Percentiles rank a stretch among this genome's conserved stretches.
Conservation (phyloP, 2,329 filamentous ascomycete species). For the Fusarium sp. region DNA sequence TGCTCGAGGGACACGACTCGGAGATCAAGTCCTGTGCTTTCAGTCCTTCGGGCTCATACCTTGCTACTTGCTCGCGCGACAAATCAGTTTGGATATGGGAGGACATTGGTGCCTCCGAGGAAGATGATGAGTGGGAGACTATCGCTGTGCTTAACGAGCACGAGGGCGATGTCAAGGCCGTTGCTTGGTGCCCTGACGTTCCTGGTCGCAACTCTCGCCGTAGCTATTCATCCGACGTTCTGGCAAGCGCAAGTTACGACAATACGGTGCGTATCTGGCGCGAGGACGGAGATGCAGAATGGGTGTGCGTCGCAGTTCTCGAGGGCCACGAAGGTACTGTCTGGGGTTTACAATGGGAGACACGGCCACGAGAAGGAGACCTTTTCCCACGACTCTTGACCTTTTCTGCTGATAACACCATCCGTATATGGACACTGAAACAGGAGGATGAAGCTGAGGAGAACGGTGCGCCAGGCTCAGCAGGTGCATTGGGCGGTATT, state of each 20-base stretch:
- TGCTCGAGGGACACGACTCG: constrained; percentile 94
- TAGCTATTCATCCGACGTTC: constrained; percentile 73
- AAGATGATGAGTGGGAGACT: constrained; percentile 96
- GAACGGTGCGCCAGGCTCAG: constrained; percentile 50
- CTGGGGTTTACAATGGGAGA: constrained; percentile 86
- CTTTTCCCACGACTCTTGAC: constrained; percentile 76
- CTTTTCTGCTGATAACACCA: constrained; percentile 85
- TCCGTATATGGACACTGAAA: constrained; percentile 81
- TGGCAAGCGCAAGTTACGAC: constrained; percentile 95
- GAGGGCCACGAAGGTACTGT: constrained; percentile 88
- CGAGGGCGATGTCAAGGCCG: constrained; percentile 93
- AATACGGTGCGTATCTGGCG: constrained; percentile 90
- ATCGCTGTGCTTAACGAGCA: constrained; percentile 95
- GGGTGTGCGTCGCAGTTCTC: constrained; percentile 87
- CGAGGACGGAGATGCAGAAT: constrained; percentile 89
- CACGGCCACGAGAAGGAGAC: constrained; percentile 53
- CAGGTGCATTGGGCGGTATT: constrained; percentile 68
- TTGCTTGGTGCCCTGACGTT: constrained; percentile 87
- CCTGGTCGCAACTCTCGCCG: constrained; percentile 60
- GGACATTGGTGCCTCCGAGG: constrained; percentile 78
- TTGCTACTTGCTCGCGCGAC: constrained; percentile 92
- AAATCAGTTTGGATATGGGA: constrained; percentile 99
- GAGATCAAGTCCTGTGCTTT: constrained; percentile 89
- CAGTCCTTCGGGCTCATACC: constrained; percentile 77
- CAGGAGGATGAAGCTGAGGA: constrained; percentile 59